Percentiles rank a stretch among this genome's conserved stretches.
phyloP scores from a whole-genome alignment of 2,329 filamentous ascomycete species.

The Calonectria montana region DNA sequence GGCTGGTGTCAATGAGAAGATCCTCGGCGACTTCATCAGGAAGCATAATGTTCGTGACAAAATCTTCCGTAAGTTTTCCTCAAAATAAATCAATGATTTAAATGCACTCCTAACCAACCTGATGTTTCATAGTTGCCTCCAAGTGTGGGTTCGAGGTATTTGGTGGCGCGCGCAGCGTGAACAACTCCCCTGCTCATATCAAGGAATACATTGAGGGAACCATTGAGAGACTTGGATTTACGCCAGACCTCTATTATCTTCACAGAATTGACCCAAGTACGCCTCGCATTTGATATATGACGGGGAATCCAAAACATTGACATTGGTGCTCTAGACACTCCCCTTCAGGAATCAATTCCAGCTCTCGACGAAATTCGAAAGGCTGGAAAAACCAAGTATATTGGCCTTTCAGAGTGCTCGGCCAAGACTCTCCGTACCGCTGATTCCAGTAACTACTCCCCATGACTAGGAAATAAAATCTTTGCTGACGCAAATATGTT shows the following conservation, averaged over 20 bases:
- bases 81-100: not conserved
- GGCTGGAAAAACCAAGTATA: constrained; percentile 60
- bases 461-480: not conserved
- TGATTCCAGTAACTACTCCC: constrained; percentile 50
- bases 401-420: constrained; percentile 60
- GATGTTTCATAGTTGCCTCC: constrained; percentile 53
- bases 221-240: constrained; percentile 59
- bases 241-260: constrained; percentile 58
- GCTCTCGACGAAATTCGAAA: constrained; percentile 59
- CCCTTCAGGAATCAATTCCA: constrained; percentile 58
- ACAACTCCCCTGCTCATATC: constrained; percentile 59
- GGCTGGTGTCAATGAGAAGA: constrained; percentile 60
- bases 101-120: not conserved
- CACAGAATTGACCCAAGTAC: constrained; percentile 58
- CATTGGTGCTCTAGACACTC: constrained; percentile 46
- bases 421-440: constrained; percentile 57
- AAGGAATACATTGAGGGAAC: constrained; percentile 61
- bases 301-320: not conserved
- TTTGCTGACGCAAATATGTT: not conserved
- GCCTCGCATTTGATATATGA: constrained; percentile 11
- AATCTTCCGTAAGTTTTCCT: constrained; percentile 53
- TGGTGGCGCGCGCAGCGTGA: constrained; percentile 46
- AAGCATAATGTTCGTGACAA: constrained; percentile 63
- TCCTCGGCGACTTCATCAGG: constrained; percentile 61
- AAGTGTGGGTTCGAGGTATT: constrained; percentile 59